Evolutionary conservation across 2,329 filamentous ascomycete genomes (phyloP).

Genomic region (Sarocladiaceae sp.): DNA sequence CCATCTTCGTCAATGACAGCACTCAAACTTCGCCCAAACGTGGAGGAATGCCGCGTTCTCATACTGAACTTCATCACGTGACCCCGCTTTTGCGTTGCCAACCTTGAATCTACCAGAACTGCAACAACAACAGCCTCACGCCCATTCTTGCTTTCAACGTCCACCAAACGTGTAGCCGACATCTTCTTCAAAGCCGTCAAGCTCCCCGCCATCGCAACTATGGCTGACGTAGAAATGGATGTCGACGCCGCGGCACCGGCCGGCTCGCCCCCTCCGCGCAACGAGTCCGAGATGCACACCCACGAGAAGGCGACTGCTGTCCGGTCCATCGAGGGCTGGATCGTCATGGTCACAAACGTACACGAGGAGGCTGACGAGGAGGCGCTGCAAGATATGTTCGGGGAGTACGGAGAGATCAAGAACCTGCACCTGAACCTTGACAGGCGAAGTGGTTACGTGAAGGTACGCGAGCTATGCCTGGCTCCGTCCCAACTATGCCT

Average conservation of each 20-base stretch:
- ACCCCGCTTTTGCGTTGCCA: not conserved
- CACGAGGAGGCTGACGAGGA: slow-evolving; percentile 85
- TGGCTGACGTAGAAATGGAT: slow-evolving; percentile 56
- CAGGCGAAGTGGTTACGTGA: slow-evolving; percentile 76
- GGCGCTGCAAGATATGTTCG: slow-evolving; percentile 73
- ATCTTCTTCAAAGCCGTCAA: too few species aligned
- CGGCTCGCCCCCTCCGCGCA: slow-evolving; percentile 28
- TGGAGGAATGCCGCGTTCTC: too few species aligned
- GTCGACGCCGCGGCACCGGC: slow-evolving; percentile 36
- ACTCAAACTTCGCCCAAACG: too few species aligned
- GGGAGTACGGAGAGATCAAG: slow-evolving; percentile 80
- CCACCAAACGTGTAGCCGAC: slow-evolving; percentile 3
- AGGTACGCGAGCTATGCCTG: slow-evolving; percentile 60
- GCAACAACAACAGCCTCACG: not conserved
- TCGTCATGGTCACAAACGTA: slow-evolving; percentile 78
- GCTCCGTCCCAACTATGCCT: too few species aligned
- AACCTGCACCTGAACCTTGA: slow-evolving; percentile 81
- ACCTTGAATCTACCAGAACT: too few species aligned
- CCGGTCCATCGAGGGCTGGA: slow-evolving; percentile 85
- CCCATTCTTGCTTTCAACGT: too few species aligned
- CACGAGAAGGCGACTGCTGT: slow-evolving; percentile 70
- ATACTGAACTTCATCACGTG: slow-evolving; percentile 4
- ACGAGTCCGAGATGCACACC: slow-evolving; percentile 63
- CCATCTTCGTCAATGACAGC: too few species aligned
- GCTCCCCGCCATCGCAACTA: slow-evolving; percentile 19